Conservation (phyloP, 805 yeast genomes). For the Wickerhamiella allomyrinae region DNA sequence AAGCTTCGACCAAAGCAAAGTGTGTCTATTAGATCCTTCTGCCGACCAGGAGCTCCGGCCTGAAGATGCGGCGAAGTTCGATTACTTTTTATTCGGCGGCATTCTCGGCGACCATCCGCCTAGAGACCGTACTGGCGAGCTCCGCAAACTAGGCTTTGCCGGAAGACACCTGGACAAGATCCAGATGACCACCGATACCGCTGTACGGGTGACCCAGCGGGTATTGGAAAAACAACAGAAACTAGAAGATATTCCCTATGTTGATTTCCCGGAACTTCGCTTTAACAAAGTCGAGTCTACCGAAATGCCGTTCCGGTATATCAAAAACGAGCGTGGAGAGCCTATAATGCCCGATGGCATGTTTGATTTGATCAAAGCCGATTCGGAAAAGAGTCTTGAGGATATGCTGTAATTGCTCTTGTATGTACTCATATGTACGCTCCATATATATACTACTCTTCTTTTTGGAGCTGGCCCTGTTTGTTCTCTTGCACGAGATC, state of each 20-base stretch:
- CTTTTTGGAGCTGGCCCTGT: neutral
- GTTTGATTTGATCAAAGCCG: constrained; percentile 72
- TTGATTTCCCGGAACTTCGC: constrained; percentile 89
- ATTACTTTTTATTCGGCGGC: constrained; percentile 92
- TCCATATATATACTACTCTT: neutral
- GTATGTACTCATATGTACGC: neutral
- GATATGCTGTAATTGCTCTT: constrained; percentile 10
- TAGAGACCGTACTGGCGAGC: constrained; percentile 84
- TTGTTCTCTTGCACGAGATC: neutral
- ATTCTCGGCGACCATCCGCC: constrained; percentile 81
- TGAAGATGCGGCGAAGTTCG: constrained; percentile 48
- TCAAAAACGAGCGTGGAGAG: constrained; percentile 42
- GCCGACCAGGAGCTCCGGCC: constrained; percentile 66
- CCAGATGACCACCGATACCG: constrained; percentile 98
- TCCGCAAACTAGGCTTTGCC: constrained; percentile 70
- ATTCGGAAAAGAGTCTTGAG: constrained; percentile 50
- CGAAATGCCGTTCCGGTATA: constrained; percentile 95
- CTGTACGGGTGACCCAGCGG: constrained; percentile 76
- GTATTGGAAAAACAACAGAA: constrained; percentile 45
- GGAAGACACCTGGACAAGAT: constrained; percentile 77
- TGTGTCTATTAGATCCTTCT: constrained; percentile 81
- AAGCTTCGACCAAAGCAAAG: constrained; percentile 33
- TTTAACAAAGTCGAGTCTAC: constrained; percentile 82
- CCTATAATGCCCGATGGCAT: constrained; percentile 90
- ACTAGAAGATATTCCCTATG: constrained; percentile 65